These are phyloP conservation scores for Vitis hybrid DNA, from an alignment of 177 flowering plant genomes.

Conservation along the genomic window DNA sequence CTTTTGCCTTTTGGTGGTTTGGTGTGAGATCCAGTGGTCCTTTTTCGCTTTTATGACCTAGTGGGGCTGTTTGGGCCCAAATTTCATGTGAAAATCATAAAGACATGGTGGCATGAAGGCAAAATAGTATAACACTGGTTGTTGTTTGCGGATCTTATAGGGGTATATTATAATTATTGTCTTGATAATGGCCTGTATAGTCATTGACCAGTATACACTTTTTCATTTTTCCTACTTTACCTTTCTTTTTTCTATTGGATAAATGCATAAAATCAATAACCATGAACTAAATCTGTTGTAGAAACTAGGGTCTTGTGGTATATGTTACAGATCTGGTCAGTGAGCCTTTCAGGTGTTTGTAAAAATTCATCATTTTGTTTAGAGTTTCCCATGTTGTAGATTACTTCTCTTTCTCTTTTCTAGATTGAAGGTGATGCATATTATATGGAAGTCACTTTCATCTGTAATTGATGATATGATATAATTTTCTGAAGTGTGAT, in stretches of 20 bases:
- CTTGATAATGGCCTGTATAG: slow-evolving; percentile 2
- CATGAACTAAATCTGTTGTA: slow-evolving; percentile 1
- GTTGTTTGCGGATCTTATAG: slow-evolving; percentile 24
- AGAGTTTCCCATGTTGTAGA: neutral
- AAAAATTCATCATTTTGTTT: neutral
- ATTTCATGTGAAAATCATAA: slow-evolving; percentile 30
- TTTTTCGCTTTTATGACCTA: slow-evolving; percentile 24
- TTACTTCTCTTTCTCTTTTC: too few species aligned
- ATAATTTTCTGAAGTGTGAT: too few species aligned
- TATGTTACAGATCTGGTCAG: neutral
- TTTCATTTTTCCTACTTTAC: neutral
- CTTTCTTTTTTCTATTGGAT: neutral
- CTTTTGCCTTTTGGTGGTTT: slow-evolving; percentile 18
- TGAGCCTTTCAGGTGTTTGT: neutral
- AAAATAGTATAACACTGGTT: slow-evolving; percentile 20
- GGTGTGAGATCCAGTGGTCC: slow-evolving; percentile 23
- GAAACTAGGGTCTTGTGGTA: neutral
- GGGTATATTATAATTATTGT: neutral
- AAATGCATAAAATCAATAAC: neutral
- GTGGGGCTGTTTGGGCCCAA: slow-evolving; percentile 30
- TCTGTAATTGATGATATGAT: neutral
- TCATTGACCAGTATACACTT: neutral
- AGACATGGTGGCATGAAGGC: slow-evolving; percentile 6
- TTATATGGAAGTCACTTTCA: neutral
- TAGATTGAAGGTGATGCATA: neutral